Base-by-base conservation (phyloP, 208 protist genomes). In the Porcisia deanei region DNA sequence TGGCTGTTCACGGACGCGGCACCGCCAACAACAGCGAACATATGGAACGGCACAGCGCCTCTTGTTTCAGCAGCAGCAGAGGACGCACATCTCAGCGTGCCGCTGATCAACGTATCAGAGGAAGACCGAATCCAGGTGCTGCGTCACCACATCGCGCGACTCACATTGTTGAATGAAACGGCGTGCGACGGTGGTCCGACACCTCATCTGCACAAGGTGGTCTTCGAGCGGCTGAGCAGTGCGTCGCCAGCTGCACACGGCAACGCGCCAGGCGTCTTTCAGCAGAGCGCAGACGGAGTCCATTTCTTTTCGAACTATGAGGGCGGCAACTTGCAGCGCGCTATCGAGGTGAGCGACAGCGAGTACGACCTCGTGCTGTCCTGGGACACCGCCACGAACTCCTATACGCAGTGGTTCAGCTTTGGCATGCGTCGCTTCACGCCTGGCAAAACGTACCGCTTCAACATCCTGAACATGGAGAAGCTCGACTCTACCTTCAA, bases 371-470 rank as follows among this genome's bases (percentile, higher is more conserved):
- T 99, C 16, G 83, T 98, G 14, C 84, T 99, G 9, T 82, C 80
- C 25, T 88, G 92, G 66, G 98, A 99, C 87, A 96, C 98, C 10
- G 94, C 98, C 55, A 99, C 98, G 12, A 92, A 90, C 68, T 94
- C 92, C 41, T 98, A 98, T 87, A 97, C 97, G 54, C 98, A 99
- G 89, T 99, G 98, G 98, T 99, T 98, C 77, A 99, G 91, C 88
- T 99, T 99, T 74, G 78, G 80, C 49, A 77, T 99, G 6, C 68
- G 74, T 30, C 73, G 89, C 64, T 94, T 91, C 63, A 67, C 49
- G 10, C 81, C 88, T 22, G 96, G 91, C 20, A 85, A 72, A 66
- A 89, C 80, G 4, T 98, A 98, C 65, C 94, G 88, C 47, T 99
- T 99, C 80, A 99, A 99, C 79, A 98, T 99, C 71, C 78, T 99